A percentile compares a stretch with the other conserved stretches of the same genome.
Conservation (phyloP, 2,329 filamentous ascomycete genomes). For the Colletotrichum sidae region DNA sequence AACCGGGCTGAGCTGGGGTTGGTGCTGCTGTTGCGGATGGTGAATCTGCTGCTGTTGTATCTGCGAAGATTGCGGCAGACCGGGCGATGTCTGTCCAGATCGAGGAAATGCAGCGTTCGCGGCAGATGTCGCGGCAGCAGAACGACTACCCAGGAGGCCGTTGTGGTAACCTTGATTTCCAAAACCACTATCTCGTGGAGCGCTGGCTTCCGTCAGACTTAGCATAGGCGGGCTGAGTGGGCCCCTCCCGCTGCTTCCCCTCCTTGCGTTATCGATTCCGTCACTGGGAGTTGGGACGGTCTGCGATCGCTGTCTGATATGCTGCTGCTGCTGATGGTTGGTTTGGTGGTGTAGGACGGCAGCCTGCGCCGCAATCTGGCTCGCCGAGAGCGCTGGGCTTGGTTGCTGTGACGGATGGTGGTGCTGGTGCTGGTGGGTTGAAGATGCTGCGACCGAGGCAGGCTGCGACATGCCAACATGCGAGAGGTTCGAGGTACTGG, state of each 20-base stretch:
- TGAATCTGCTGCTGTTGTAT: conserved; percentile 45
- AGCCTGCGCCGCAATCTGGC: conserved; percentile 83
- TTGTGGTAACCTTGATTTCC: conserved; percentile 67
- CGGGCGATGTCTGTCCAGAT: conserved; percentile 67
- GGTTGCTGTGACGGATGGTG: conserved; percentile 35
- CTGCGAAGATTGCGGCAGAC: conserved; percentile 48
- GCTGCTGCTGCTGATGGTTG: conserved; percentile 64
- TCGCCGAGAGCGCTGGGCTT: conserved; percentile 65
- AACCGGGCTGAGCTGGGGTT: conserved; percentile 38
- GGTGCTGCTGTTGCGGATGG: conserved; percentile 49
- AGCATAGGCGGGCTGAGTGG: conserved; percentile 72
- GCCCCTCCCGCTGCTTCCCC: conserved; percentile 58
- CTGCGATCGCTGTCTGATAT: conserved; percentile 77
- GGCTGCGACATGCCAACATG: conserved; percentile 60
- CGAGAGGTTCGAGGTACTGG: conserved; percentile 65
- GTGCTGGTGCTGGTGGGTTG: conserved; percentile 25
- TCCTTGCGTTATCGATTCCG: conserved; percentile 45
- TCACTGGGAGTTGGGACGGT: conserved; percentile 70
- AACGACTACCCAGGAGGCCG: conserved; percentile 69
- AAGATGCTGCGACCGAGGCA: conserved; percentile 51
- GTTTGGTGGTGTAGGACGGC: conserved; percentile 74
- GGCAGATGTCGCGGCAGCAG: conserved; percentile 75
- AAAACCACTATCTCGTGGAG: conserved; percentile 67
- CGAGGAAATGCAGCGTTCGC: conserved; percentile 80
- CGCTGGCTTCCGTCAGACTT: conserved; percentile 74